Evolutionary conservation across 1,284 basidiomycete genomes (phyloP).

Genomic region (Pterula multifida): DNA sequence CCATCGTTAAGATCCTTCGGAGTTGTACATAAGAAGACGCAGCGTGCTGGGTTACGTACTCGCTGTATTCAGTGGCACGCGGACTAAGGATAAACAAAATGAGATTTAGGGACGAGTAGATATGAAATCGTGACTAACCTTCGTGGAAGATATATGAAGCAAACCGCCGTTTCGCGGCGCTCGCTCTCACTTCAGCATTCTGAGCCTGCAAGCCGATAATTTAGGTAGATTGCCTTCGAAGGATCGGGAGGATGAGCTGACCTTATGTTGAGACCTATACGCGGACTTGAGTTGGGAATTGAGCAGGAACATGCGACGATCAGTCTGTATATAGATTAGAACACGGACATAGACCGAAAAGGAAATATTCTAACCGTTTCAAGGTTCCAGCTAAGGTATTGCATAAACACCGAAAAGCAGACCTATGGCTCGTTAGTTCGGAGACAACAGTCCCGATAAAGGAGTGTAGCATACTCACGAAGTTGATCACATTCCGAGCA

Average conservation of each 20-base stretch:
- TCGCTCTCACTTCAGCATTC: conserved; percentile 32
- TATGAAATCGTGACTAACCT: neutral
- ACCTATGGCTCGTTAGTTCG: conserved; percentile 3
- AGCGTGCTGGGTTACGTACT: conserved; percentile 16
- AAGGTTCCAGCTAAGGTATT: conserved; percentile 20
- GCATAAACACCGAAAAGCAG: conserved; percentile 19
- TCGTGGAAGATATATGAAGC: conserved; percentile 21
- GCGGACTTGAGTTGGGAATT: conserved; percentile 37
- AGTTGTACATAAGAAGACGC: neutral
- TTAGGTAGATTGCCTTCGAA: neutral
- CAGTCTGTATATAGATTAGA: too few species aligned
- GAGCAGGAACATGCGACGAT: conserved; percentile 37
- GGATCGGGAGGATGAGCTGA: neutral
- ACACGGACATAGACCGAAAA: too few species aligned
- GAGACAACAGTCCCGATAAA: neutral
- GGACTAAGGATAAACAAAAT: conserved; percentile 15
- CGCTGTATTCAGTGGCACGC: conserved; percentile 45
- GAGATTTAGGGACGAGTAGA: neutral
- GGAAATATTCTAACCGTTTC: conserved; percentile 15
- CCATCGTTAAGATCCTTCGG: too few species aligned
- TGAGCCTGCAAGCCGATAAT: conserved; percentile 21
- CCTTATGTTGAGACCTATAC: conserved; percentile 30
- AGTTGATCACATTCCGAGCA: conserved; percentile 17
- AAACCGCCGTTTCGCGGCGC: conserved; percentile 18
- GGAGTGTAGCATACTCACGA: conserved; percentile 10